Conservation (phyloP, 768 basidiomycete species). For the Porphyrellus cyaneotinctus region DNA sequence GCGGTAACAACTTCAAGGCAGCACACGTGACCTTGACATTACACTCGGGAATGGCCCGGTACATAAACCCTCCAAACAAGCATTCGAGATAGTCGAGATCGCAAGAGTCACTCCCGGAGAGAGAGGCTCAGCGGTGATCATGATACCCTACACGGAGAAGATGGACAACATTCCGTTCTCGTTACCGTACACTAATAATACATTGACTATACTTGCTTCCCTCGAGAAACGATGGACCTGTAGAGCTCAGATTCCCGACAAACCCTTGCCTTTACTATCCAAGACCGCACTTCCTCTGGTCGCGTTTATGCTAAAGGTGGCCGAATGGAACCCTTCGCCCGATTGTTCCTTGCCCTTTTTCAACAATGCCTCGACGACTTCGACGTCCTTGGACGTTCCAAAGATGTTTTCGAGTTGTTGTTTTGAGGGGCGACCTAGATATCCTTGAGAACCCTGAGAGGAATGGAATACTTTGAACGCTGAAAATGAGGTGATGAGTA, state of each 20-base stretch:
- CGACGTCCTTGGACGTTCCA: slow-evolving; percentile 57
- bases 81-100: no score
- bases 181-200: no score
- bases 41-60: no score
- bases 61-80: no score
- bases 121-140: no score
- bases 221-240: not conserved
- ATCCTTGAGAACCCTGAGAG: slow-evolving; percentile 72
- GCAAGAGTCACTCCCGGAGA: no score
- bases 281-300: slow-evolving; percentile 34
- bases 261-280: slow-evolving; percentile 40
- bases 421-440: slow-evolving; percentile 68
- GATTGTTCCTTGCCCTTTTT: slow-evolving; percentile 58
- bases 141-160: no score
- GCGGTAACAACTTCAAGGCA: no score
- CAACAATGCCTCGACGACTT: slow-evolving; percentile 58
- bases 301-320: slow-evolving; percentile 11
- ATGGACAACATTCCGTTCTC: no score
- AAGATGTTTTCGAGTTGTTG: slow-evolving; percentile 80
- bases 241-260: slow-evolving; percentile 32
- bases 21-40: no score
- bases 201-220: slow-evolving; percentile 2
- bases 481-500: slow-evolving; percentile 23
- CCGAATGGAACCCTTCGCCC: slow-evolving; percentile 42
- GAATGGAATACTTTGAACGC: slow-evolving; percentile 73